phyloP scores from a whole-genome alignment of 2,329 filamentous ascomycete genomes.

The Exserohilum turcica region DNA sequence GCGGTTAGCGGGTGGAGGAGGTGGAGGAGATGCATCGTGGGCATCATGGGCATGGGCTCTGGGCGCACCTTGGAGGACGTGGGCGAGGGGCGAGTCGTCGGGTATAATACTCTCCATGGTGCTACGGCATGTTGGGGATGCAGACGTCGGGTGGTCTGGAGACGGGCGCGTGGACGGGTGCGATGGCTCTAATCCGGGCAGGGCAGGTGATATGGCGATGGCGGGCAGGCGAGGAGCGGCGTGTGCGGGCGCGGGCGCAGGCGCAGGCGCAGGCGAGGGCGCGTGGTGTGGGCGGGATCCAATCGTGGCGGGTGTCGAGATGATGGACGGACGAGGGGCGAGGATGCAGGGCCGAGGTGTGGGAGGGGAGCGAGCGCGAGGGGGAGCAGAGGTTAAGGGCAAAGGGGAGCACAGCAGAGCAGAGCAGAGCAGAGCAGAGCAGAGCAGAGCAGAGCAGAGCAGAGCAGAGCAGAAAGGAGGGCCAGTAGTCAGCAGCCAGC shows the following conservation, averaged over 20 bases:
- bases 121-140: constrained; percentile 36
- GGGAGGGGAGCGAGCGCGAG: not conserved
- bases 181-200: constrained; percentile 12
- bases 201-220: constrained; percentile 14
- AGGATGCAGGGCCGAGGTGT: not conserved
- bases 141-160: constrained; percentile 19
- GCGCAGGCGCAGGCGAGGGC: constrained; percentile 11
- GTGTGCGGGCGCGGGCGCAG: constrained; percentile 8
- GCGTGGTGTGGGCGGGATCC: constrained; percentile 12
- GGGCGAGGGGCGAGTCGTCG: constrained; percentile 84
- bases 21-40: constrained; percentile 6
- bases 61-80: constrained; percentile 75
- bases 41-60: not conserved
- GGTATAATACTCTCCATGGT: constrained; percentile 86
- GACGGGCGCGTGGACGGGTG: constrained; percentile 21
- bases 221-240: constrained; percentile 8
- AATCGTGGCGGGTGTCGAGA: constrained; percentile 6
- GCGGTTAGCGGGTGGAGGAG: constrained; percentile 28
- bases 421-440: too few species aligned
- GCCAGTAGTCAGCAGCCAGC: not conserved
- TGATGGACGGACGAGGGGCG: too few species aligned
- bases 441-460: too few species aligned
- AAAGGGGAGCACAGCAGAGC: too few species aligned
- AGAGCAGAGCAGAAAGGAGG: constrained; percentile 3
- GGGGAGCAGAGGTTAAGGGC: not conserved